Conservation (phyloP, 306 rosid genomes). For the Begonia masoniana region DNA sequence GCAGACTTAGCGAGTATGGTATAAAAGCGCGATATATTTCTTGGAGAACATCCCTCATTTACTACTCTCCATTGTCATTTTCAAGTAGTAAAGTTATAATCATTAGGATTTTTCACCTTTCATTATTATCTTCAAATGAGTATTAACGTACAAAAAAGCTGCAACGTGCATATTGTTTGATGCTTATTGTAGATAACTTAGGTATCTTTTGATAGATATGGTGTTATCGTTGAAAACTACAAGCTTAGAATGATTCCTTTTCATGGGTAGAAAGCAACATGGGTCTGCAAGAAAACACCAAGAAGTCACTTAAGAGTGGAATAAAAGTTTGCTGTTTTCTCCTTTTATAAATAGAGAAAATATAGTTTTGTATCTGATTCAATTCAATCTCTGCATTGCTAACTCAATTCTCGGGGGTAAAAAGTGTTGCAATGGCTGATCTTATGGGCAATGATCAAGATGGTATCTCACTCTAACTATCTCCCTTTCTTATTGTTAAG, state of each 20-base stretch:
- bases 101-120: no score
- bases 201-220: no score
- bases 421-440: neutral
- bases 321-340: neutral
- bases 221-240: constrained; percentile 1
- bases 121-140: no score
- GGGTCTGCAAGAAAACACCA: neutral
- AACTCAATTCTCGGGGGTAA: neutral
- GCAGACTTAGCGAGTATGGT: no score
- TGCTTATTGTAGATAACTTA: no score
- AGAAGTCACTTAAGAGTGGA: neutral
- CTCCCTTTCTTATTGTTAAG: neutral
- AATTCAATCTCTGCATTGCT: neutral
- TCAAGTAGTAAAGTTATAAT: no score
- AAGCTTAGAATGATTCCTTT: constrained; percentile 6
- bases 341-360: neutral
- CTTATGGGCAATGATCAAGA: neutral
- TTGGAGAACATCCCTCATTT: no score
- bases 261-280: neutral
- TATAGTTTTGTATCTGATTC: neutral
- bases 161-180: no score
- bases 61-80: no score
- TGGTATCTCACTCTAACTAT: neutral
- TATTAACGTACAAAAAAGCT: no score
- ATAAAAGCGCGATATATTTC: no score